Percentiles rank a stretch among this genome's conserved stretches.
phyloP scores from a whole-genome alignment of 345 rosid species.

The Pelargonium nanum region DNA sequence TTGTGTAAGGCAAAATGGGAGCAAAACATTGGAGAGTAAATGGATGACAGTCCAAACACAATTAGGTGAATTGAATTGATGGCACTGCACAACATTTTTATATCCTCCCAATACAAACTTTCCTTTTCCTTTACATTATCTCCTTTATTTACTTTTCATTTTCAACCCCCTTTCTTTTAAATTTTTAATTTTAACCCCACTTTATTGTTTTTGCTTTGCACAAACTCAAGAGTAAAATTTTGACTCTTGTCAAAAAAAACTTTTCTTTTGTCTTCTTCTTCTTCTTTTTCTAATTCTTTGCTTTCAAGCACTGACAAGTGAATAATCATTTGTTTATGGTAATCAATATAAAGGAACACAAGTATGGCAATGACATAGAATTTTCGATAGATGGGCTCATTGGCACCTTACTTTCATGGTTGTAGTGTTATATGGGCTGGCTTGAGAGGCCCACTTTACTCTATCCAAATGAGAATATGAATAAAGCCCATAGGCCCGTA shows the following conservation, averaged over 20 bases:
- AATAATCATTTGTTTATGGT: too few relatives aligned
- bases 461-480: too few relatives aligned
- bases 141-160: neutral
- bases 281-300: too few relatives aligned
- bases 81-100: conserved; percentile 33
- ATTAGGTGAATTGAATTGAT: conserved; percentile 30
- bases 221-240: conserved; percentile 28
- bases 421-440: too few relatives aligned
- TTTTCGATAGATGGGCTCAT: too few relatives aligned
- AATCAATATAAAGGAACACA: too few relatives aligned
- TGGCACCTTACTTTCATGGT: too few relatives aligned
- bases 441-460: too few relatives aligned
- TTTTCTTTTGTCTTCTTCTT: conserved; percentile 2
- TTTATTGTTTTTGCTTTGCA: conserved; percentile 15
- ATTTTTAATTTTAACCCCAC: conserved; percentile 7
- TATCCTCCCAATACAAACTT: conserved; percentile 4
- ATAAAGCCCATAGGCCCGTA: too few relatives aligned
- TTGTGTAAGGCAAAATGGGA: conserved; percentile 44
- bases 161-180: neutral
- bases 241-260: conserved; percentile 23
- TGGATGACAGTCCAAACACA: conserved; percentile 60
- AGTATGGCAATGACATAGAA: too few relatives aligned
- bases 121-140: neutral
- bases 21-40: conserved; percentile 31
- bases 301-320: too few relatives aligned